Percentiles rank a stretch among this genome's conserved stretches.
Evolutionary conservation across 176 grass and related monocot genomes (phyloP).

Genomic region (Eremochloa ophiuroides): DNA sequence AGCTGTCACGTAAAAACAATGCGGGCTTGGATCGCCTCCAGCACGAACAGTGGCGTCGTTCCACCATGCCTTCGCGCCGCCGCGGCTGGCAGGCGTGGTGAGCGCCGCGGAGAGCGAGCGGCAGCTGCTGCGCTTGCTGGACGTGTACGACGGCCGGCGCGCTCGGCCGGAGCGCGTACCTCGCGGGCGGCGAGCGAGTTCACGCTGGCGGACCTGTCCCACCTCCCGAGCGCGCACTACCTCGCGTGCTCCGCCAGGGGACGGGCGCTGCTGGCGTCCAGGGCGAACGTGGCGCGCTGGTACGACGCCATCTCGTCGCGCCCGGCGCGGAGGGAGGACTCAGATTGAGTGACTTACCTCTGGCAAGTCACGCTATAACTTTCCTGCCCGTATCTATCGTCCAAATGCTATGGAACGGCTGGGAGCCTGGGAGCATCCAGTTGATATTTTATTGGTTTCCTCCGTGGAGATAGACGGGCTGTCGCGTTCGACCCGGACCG

Average conservation of each 20-base stretch:
- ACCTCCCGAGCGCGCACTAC: conserved; percentile 50
- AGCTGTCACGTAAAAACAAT: neutral
- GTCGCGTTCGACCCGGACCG: too few species aligned
- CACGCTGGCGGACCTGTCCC: conserved; percentile 58
- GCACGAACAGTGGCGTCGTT: too few species aligned
- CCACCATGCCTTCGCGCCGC: too few species aligned
- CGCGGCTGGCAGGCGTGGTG: too few species aligned
- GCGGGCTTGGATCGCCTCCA: neutral
- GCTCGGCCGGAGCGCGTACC: conserved; percentile 40
- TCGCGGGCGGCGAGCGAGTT: conserved; percentile 67
- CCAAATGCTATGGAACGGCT: too few species aligned
- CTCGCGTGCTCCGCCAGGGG: conserved; percentile 37
- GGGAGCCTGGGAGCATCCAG: too few species aligned
- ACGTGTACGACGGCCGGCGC: conserved; percentile 46
- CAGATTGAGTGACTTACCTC: too few species aligned
- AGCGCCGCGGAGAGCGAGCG: conserved; percentile 28
- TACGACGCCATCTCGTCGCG: conserved; percentile 34
- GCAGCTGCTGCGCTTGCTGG: conserved; percentile 31
- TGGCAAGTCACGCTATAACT: too few species aligned
- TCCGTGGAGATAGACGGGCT: too few species aligned
- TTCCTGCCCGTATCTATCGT: too few species aligned
- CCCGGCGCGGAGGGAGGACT: conserved; percentile 56
- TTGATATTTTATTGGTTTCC: too few species aligned
- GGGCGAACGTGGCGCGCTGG: conserved; percentile 64
- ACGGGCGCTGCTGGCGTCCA: conserved; percentile 38